A percentile compares a stretch with the other conserved stretches of the same genome.
Conservation (phyloP, 2,329 filamentous ascomycete genomes). For the Colletotrichum cuscutae region DNA sequence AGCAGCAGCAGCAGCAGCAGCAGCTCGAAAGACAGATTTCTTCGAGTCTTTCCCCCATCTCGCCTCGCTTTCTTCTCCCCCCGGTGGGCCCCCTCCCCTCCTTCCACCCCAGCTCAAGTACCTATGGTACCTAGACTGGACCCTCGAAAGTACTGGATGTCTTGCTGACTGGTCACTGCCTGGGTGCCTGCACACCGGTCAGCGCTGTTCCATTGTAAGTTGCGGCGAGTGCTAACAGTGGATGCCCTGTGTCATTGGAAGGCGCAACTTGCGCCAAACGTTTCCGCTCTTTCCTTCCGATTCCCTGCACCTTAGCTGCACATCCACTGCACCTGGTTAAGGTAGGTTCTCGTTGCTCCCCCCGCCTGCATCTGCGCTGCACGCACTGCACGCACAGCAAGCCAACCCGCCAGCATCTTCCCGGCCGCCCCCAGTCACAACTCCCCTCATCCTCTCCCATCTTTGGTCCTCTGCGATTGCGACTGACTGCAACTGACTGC, state of each 20-base stretch:
- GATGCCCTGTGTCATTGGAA: background rate
- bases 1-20: no score
- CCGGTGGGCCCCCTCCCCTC: no score
- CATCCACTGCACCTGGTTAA: background rate
- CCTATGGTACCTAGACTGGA: background rate
- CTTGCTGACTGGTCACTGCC: background rate
- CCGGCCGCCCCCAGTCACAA: background rate
- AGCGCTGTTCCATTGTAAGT: background rate
- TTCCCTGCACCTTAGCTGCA: background rate
- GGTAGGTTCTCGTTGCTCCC: background rate
- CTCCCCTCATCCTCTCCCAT: background rate
- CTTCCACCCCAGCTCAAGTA: background rate
- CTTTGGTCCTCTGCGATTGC: background rate
- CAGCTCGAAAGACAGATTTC: background rate
- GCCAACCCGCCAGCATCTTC: background rate
- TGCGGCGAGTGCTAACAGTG: background rate
- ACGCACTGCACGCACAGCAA: background rate
- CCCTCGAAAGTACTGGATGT: background rate
- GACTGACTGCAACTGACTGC: background rate
- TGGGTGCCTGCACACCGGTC: background rate
- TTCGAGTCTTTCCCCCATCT: background rate
- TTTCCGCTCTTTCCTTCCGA: background rate
- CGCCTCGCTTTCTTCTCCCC: background rate
- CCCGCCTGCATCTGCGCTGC: background rate
- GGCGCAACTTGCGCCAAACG: background rate